These are phyloP conservation scores for Saitozyma podzolica DNA, from an alignment of 768 basidiomycete species.

Conservation along the genomic window DNA sequence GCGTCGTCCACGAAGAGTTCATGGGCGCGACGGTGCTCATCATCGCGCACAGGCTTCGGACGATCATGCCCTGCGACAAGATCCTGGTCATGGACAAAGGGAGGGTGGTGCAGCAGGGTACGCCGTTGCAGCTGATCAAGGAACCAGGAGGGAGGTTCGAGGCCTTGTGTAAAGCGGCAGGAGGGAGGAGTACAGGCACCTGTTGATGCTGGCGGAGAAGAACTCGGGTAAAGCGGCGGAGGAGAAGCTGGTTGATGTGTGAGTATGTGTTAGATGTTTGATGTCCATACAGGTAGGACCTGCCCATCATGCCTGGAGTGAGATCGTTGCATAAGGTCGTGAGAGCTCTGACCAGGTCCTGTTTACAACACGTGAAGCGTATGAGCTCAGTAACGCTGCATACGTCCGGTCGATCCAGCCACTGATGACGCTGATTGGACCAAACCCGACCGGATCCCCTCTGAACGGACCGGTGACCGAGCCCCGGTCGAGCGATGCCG, in stretches of 20 bases:
- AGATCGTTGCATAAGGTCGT: too few species aligned
- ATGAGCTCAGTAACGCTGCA: too few species aligned
- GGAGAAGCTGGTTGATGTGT: neutral
- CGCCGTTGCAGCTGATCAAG: constrained; percentile 31
- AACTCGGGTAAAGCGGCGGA: neutral
- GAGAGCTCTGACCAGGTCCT: too few species aligned
- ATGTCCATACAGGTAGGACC: too few species aligned
- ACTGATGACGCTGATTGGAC: too few species aligned
- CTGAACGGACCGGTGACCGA: too few species aligned
- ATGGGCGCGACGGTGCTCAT: constrained; percentile 40
- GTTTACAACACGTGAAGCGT: too few species aligned
- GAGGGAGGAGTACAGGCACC: constrained; percentile 35
- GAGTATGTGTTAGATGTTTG: too few species aligned
- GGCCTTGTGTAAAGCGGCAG: constrained; percentile 33
- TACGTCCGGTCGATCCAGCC: too few species aligned
- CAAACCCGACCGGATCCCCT: too few species aligned
- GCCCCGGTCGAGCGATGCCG: too few species aligned
- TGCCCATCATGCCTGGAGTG: too few species aligned
- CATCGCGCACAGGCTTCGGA: constrained; percentile 47
- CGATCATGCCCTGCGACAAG: constrained; percentile 46
- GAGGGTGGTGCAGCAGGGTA: constrained; percentile 34
- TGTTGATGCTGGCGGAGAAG: constrained; percentile 26
- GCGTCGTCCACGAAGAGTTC: constrained; percentile 41
- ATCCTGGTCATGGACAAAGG: constrained; percentile 49
- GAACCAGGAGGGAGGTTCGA: constrained; percentile 32